Percentiles rank a stretch among this genome's conserved stretches.
Conservation (phyloP, 2,329 filamentous ascomycete genomes). For the Epichloe festucae region DNA sequence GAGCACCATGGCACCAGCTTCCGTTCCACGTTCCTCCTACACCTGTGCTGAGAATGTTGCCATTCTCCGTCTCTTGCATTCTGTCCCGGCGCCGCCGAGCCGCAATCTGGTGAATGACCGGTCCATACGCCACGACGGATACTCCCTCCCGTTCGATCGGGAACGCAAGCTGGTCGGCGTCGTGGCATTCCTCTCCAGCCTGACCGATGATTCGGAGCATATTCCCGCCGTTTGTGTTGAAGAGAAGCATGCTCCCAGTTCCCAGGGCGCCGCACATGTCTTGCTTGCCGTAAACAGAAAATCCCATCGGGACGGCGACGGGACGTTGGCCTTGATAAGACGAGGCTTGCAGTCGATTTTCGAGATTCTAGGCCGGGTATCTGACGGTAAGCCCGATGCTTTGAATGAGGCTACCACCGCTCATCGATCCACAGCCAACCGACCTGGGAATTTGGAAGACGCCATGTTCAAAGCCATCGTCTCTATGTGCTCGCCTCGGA, state of each 20-base stretch:
- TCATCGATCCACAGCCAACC: background rate
- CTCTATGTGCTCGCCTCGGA: conserved; percentile 18
- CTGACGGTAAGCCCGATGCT: background rate
- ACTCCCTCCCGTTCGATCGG: conserved; percentile 18
- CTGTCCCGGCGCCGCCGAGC: conserved; percentile 11
- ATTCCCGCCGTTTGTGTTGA: conserved; percentile 23
- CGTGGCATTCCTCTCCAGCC: conserved; percentile 22
- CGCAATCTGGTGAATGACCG: conserved; percentile 6
- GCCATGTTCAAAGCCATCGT: conserved; percentile 16
- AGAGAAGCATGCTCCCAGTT: conserved; percentile 7
- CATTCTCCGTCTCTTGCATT: conserved; percentile 14
- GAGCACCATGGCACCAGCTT: background rate
- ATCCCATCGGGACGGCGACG: background rate
- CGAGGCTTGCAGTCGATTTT: background rate
- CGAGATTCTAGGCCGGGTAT: background rate
- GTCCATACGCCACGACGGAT: conserved; percentile 3
- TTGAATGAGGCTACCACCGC: background rate
- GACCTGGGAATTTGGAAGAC: conserved; percentile 5
- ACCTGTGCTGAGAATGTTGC: conserved; percentile 16
- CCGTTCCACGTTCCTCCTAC: background rate
- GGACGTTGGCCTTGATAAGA: background rate
- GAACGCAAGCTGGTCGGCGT: conserved; percentile 17
- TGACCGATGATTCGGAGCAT: conserved; percentile 15
- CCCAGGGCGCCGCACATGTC: conserved; percentile 13
- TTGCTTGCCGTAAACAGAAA: conserved; percentile 20